phyloP scores from a whole-genome alignment of 495 filamentous ascomycete genomes.

The Evansstolkia leycettana region DNA sequence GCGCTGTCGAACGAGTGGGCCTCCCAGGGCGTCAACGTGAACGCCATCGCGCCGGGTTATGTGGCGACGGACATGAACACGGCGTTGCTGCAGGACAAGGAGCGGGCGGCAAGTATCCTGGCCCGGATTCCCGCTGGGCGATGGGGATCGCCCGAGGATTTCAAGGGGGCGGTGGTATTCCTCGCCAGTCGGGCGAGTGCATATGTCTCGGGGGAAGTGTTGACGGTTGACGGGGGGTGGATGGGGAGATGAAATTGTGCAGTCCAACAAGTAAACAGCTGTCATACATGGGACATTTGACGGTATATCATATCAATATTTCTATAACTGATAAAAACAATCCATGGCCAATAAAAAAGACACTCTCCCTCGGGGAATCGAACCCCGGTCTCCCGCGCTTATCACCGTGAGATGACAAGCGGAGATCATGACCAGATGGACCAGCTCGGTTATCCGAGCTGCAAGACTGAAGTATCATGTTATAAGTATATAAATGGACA shows the following conservation, averaged over 20 bases:
- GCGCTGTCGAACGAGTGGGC: constrained; percentile 76
- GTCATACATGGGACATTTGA: no score
- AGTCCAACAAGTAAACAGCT: no score
- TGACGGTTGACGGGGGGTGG: constrained; percentile 82
- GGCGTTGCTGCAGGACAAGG: constrained; percentile 55
- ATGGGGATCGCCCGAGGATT: constrained; percentile 37
- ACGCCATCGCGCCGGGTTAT: constrained; percentile 63
- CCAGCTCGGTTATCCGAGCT: no score
- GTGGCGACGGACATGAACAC: constrained; percentile 81
- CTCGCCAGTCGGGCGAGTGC: constrained; percentile 43
- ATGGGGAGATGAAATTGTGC: no score
- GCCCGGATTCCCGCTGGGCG: constrained; percentile 68
- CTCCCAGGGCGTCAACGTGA: constrained; percentile 54
- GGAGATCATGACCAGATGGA: constrained; percentile 31
- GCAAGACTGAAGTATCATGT: no score
- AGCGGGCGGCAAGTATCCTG: constrained; percentile 52
- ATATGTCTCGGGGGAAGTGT: constrained; percentile 70
- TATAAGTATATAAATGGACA: no score
- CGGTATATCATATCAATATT: no score
- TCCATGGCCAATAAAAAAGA: no score
- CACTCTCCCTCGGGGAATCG: constrained; percentile 40
- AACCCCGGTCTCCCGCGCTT: constrained; percentile 41
- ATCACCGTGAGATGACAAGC: constrained; percentile 24
- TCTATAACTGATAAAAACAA: no score
- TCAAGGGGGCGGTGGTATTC: constrained; percentile 26